Evolutionary conservation across 2,329 filamentous ascomycete genomes (phyloP).

Genomic region (Pyrenochaeta sp.): DNA sequence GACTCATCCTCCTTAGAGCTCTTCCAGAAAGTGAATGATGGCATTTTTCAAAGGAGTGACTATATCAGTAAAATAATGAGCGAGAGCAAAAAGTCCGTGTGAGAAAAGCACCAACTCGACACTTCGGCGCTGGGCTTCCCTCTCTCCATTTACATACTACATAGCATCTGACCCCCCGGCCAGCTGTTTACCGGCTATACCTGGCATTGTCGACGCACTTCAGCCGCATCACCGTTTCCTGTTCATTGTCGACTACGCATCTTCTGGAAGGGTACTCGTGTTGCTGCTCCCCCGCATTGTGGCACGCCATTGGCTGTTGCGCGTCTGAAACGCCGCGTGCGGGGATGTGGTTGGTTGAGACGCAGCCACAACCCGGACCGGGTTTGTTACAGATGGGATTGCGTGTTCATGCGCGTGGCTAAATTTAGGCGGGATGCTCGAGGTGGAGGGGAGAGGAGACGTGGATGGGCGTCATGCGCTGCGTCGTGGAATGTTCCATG

Average conservation of each 20-base stretch:
- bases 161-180: conserved; percentile 2
- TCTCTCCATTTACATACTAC: background rate
- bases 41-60: conserved; percentile 16
- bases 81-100: no score
- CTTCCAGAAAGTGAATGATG: conserved; percentile 33
- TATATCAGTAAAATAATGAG: no score
- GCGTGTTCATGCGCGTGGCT: conserved; percentile 17
- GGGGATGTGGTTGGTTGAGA: conserved; percentile 9
- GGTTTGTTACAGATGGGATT: conserved; percentile 18
- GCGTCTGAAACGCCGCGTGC: conserved; percentile 7
- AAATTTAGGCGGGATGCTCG: background rate
- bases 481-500: background rate
- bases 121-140: no score
- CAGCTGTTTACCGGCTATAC: conserved; percentile 10
- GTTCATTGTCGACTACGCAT: conserved; percentile 9
- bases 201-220: conserved; percentile 10
- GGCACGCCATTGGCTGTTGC: conserved; percentile 8
- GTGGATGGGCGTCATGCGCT: conserved; percentile 3
- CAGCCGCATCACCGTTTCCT: conserved; percentile 19
- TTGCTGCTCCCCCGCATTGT: background rate
- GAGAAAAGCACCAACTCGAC: no score
- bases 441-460: conserved; percentile 1
- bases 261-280: conserved; percentile 8
- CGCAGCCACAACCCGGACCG: conserved; percentile 2
- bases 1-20: conserved; percentile 18